These are phyloP conservation scores for Coelastrella sp. DNA, from an alignment of 139 green algal species.

Conservation along the genomic window DNA sequence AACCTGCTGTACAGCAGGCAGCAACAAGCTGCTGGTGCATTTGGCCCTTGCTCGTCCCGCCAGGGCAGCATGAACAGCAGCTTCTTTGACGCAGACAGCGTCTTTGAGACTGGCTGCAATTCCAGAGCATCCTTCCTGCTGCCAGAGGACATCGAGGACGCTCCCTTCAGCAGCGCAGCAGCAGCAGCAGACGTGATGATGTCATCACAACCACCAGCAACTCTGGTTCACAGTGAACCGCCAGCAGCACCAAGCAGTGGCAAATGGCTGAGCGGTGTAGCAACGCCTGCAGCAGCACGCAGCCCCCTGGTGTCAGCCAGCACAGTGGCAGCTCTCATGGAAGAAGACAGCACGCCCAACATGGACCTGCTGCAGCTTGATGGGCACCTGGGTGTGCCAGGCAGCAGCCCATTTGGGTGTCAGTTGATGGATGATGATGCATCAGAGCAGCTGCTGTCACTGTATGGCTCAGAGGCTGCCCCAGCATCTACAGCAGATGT, in stretches of 20 bases:
- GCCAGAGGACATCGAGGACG: conserved; percentile 12
- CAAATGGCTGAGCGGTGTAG: not conserved
- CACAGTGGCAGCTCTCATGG: conserved; percentile 38
- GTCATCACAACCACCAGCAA: not conserved
- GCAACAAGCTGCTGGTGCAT: not conserved
- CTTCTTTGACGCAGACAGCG: conserved; percentile 6
- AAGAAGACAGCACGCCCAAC: not conserved
- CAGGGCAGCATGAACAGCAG: conserved; percentile 27
- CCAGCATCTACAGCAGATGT: not conserved
- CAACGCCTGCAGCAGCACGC: not conserved
- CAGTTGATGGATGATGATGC: conserved; percentile 15
- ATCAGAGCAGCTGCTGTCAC: conserved; percentile 24
- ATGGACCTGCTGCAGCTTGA: conserved; percentile 14
- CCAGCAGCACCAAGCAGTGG: not conserved
- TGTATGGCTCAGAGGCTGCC: not conserved
- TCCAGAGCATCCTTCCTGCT: conserved; percentile 23
- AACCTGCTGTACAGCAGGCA: conserved; percentile 1
- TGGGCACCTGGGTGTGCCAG: not conserved
- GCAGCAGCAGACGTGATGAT: not conserved
- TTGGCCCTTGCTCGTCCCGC: not conserved
- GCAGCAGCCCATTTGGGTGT: not conserved
- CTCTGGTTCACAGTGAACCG: not conserved
- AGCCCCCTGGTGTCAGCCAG: conserved; percentile 37
- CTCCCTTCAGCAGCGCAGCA: conserved; percentile 23
- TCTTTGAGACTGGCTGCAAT: conserved; percentile 22